Base-by-base conservation (phyloP, 345 rosid species). In the Acer campestre region DNA sequence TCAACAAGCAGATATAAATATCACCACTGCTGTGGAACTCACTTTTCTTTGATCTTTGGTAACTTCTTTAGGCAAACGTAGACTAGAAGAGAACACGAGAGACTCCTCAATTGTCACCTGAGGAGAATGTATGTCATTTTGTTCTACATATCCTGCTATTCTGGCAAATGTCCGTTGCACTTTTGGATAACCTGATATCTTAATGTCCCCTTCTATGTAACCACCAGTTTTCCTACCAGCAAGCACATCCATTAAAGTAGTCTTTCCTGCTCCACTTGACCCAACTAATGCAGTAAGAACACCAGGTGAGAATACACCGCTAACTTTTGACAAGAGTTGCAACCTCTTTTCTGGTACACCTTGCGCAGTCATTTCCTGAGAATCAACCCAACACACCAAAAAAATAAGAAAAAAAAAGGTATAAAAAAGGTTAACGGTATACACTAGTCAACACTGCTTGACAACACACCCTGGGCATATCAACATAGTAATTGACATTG, bases 151-250 rank as follows among this genome's bases (percentile, higher is more conserved):
- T 72, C 98, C 98, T 17, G 98, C 90, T 66, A 95, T 81, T 84
- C 98, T 88, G 68, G 97, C 97, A 81, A 95, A 95, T 18, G 98
- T 95, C 65, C 78, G 58, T 80, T 95, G 98, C 70, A 84, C 93
- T 84, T 95, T 95, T 55, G 89, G 87, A 74, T 87, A 81, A 69
- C 98, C 98, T 12, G 98, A 91, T 82, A 95, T 88, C 89, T 67
- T 90, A 71, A 95, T 88, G 23, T 91, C 92, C 67, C 98, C 98
- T 82, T 93, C 97, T 40, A 84, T 89, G 79, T 90, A 93, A 78
- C 98, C 98, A 67, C 98, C 95, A 31, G 98, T 95, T 86, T 95
- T 95, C 78, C 98, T 85, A 70, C 98, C 98, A 2, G 98, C 97
- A 61, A 95, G 98, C 44, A 95, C 98, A 83, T 95, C 98, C 98